A percentile compares a stretch with the other conserved stretches of the same genome.
These are phyloP conservation scores for Teratosphaeria nubilosa DNA, from an alignment of 2,329 filamentous ascomycete species.

Conservation along the genomic window DNA sequence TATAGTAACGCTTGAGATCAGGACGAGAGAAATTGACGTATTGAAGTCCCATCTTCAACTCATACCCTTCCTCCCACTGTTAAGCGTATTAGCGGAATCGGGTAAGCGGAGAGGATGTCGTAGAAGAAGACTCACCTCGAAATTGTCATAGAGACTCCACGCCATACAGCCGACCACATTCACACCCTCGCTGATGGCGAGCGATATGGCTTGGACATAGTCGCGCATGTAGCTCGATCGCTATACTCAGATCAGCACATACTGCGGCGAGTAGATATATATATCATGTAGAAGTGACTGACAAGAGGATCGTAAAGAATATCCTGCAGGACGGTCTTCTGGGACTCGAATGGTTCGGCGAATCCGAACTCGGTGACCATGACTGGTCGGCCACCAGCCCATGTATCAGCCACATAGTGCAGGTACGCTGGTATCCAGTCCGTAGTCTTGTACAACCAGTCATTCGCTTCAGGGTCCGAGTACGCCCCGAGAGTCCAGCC, in stretches of 20 bases:
- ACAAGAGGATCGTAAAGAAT: not conserved
- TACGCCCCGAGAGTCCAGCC: not conserved
- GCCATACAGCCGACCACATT: slow-evolving; percentile 42
- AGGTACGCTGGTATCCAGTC: not conserved
- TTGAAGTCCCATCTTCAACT: not conserved
- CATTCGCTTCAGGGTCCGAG: not conserved
- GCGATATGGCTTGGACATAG: not conserved
- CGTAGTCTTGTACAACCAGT: not conserved
- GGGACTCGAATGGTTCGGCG: not conserved
- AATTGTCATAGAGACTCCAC: slow-evolving; percentile 27
- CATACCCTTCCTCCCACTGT: not conserved
- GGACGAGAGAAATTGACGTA: not conserved
- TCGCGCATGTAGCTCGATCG: not conserved
- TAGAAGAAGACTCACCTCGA: not conserved
- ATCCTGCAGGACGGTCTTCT: not conserved
- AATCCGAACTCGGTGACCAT: not conserved
- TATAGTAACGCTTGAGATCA: not conserved
- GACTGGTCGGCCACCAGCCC: not conserved
- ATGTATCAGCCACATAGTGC: not conserved
- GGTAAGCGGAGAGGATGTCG: not conserved
- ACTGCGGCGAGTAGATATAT: not conserved
- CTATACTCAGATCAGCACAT: not conserved
- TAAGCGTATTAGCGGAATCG: not conserved
- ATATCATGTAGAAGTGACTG: not conserved
- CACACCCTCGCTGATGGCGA: slow-evolving; percentile 37